These are phyloP conservation scores for Penicillium sp. DNA, from an alignment of 2,329 filamentous ascomycete species.

Conservation along the genomic window DNA sequence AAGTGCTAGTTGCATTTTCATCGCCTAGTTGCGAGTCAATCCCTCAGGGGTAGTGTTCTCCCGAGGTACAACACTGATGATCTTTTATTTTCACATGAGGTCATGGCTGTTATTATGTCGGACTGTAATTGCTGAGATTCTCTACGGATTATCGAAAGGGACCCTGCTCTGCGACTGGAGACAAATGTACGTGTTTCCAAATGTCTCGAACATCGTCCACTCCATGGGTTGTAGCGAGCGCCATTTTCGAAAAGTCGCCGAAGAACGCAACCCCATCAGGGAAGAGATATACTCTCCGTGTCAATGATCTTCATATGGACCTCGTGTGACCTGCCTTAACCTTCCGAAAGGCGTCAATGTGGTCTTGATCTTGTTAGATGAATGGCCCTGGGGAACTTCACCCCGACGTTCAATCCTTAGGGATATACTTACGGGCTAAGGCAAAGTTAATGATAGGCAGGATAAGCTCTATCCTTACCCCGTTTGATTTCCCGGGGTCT, in stretches of 20 bases:
- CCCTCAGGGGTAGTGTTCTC: not conserved
- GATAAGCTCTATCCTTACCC: conserved; percentile 1
- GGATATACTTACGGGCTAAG: not conserved
- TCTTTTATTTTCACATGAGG: not conserved
- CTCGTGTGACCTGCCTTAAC: not conserved
- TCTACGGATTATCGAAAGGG: not conserved
- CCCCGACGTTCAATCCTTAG: not conserved
- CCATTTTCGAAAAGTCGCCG: not conserved
- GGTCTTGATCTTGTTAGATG: not conserved
- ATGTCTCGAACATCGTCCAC: not conserved
- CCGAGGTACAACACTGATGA: not conserved
- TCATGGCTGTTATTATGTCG: not conserved
- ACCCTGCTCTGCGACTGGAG: not conserved
- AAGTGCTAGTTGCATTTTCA: not conserved
- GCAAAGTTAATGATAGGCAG: not conserved
- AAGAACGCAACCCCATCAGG: not conserved
- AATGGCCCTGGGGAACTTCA: not conserved
- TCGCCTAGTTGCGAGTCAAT: not conserved
- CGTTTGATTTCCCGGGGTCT: conserved; percentile 4
- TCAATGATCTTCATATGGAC: not conserved
- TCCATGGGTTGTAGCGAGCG: not conserved
- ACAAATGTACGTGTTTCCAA: not conserved
- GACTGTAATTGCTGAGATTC: not conserved
- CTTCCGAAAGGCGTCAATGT: not conserved
- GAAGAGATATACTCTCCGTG: not conserved